Evolutionary conservation across 2,329 filamentous ascomycete genomes (phyloP).

Genomic region (Diaporthe destruens): DNA sequence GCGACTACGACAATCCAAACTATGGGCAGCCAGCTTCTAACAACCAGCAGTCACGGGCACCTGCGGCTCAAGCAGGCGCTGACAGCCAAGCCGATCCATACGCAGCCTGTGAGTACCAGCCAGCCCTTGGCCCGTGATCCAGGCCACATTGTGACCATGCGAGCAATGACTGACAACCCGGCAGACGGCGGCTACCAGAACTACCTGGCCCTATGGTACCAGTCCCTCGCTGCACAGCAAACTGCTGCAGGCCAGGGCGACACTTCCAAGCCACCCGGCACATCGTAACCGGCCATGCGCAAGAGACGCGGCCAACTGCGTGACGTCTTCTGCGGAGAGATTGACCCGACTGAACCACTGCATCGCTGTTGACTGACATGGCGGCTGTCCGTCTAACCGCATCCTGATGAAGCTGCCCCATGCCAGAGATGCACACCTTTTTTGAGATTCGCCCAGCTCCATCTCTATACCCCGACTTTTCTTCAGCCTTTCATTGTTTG

Average conservation of each 20-base stretch:
- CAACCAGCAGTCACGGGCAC: constrained; percentile 59
- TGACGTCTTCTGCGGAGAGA: constrained; percentile 40
- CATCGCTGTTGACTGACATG: constrained; percentile 41
- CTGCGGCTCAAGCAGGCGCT: constrained; percentile 57
- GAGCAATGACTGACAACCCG: constrained; percentile 44
- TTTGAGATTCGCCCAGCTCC: constrained; percentile 35
- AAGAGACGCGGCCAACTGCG: constrained; percentile 32
- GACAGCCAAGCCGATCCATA: constrained; percentile 75
- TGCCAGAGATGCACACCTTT: constrained; percentile 33
- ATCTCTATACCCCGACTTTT: constrained; percentile 36
- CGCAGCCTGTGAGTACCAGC: constrained; percentile 72
- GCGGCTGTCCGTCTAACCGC: constrained; percentile 39
- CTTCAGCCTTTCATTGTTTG: constrained; percentile 39
- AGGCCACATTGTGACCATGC: background rate
- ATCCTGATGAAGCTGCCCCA: constrained; percentile 40
- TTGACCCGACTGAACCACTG: constrained; percentile 38
- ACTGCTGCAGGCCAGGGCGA: constrained; percentile 42
- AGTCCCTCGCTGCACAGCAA: constrained; percentile 64
- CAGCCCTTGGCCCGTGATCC: background rate
- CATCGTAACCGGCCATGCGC: constrained; percentile 38
- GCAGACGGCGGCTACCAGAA: constrained; percentile 84
- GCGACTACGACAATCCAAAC: constrained; percentile 67
- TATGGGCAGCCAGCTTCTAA: constrained; percentile 65
- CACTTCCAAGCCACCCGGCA: constrained; percentile 42
- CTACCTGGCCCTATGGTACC: constrained; percentile 85